These are phyloP conservation scores for Nosema muscidifuracis DNA, from an alignment of 371 early-diverging fungal genomes.

Conservation along the genomic window DNA sequence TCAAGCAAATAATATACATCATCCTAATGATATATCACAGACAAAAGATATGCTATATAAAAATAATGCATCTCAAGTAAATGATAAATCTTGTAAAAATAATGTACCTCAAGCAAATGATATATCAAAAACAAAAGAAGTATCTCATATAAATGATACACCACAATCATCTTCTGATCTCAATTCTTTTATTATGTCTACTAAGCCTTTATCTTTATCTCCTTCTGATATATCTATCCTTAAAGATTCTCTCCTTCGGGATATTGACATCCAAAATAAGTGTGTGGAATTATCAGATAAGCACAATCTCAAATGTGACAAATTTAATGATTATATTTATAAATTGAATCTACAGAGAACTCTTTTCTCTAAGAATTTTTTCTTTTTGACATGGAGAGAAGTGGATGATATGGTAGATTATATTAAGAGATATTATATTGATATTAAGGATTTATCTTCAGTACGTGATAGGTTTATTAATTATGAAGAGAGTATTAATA, in stretches of 20 bases:
- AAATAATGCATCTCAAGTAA: neutral
- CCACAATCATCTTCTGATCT: too few species aligned
- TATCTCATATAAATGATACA: too few species aligned
- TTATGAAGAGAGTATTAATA: neutral
- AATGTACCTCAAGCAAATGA: constrained; percentile 5
- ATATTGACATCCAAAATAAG: too few species aligned
- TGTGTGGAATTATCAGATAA: too few species aligned
- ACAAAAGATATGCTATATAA: neutral
- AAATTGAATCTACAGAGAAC: constrained; percentile 7
- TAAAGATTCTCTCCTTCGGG: too few species aligned
- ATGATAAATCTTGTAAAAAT: neutral
- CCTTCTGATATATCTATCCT: too few species aligned
- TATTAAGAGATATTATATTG: constrained; percentile 5
- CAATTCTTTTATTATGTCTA: too few species aligned
- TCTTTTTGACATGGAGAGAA: constrained; percentile 2
- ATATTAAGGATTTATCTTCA: neutral
- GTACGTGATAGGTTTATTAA: neutral
- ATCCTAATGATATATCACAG: too few species aligned
- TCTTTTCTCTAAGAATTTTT: neutral
- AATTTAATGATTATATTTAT: neutral
- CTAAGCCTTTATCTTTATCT: too few species aligned
- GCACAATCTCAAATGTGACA: too few species aligned
- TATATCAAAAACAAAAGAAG: too few species aligned
- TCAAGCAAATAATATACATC: too few species aligned
- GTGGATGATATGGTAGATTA: constrained; percentile 5